Evolutionary conservation across 805 yeast genomes (phyloP).

Genomic region (Metschnikowia henanensis): DNA sequence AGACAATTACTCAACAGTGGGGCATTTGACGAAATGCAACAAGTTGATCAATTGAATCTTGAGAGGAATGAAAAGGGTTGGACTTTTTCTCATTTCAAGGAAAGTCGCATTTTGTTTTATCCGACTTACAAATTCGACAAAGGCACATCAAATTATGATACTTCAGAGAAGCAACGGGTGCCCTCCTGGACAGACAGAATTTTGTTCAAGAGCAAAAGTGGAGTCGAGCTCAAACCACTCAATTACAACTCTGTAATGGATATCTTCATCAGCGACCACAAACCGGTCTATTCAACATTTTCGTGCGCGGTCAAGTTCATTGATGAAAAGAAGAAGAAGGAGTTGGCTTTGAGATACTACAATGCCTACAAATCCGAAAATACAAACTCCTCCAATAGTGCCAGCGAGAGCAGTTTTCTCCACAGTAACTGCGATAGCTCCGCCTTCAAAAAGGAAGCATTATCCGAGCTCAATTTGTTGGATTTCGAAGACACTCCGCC

Average conservation of each 20-base stretch:
- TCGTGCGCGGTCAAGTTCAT: constrained; percentile 63
- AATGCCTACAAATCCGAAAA: constrained; percentile 30
- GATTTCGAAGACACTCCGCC: constrained; percentile 29
- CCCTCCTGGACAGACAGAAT: constrained; percentile 98
- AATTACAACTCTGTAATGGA: constrained; percentile 66
- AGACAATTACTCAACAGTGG: constrained; percentile 50
- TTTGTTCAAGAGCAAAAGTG: constrained; percentile 55
- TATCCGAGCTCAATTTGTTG: constrained; percentile 37
- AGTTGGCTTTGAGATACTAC: constrained; percentile 30
- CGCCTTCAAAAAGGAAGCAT: constrained; percentile 27
- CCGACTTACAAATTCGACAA: constrained; percentile 95
- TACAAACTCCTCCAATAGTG: constrained; percentile 22
- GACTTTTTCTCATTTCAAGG: constrained; percentile 75
- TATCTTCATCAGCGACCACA: constrained; percentile 78
- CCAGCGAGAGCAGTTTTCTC: too few species aligned
- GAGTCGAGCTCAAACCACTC: constrained; percentile 48
- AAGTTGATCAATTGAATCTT: constrained; percentile 73
- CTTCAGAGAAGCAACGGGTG: constrained; percentile 87
- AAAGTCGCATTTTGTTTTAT: constrained; percentile 69
- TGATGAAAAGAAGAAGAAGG: constrained; percentile 41
- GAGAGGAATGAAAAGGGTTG: constrained; percentile 60
- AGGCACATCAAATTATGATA: constrained; percentile 77
- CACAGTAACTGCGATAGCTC: constrained; percentile 9
- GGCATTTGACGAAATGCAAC: constrained; percentile 52
- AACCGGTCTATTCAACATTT: constrained; percentile 87